Percentiles rank a stretch among this genome's conserved stretches.
Conservation (phyloP, 768 basidiomycete genomes). For the Suillus clintonianus region DNA sequence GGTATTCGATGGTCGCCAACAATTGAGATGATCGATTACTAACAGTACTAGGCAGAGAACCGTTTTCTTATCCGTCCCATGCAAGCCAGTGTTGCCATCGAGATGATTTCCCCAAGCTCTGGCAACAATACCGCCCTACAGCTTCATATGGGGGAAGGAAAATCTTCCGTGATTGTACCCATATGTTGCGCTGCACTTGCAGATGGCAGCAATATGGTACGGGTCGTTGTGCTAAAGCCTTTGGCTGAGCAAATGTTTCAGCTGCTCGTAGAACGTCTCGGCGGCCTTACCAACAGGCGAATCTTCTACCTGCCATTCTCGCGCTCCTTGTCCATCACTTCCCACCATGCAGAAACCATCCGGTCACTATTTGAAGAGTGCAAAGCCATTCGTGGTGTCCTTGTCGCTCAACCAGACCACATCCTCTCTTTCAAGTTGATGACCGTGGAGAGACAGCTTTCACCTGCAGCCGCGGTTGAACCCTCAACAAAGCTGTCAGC, state of each 20-base stretch:
- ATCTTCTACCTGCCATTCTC: constrained; percentile 35
- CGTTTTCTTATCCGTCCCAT: constrained; percentile 27
- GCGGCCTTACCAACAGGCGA: constrained; percentile 35
- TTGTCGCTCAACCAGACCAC: constrained; percentile 52
- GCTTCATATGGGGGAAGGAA: constrained; percentile 60
- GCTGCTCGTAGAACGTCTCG: constrained; percentile 29
- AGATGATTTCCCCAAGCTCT: constrained; percentile 33
- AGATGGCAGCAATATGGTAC: constrained; percentile 26
- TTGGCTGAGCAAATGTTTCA: constrained; percentile 33
- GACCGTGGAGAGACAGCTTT: constrained; percentile 30
- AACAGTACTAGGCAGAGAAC: constrained; percentile 25
- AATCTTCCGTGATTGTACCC: constrained; percentile 43
- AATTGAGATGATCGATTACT: background rate
- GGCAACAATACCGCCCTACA: constrained; percentile 42
- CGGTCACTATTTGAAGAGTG: constrained; percentile 29
- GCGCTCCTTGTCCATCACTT: constrained; percentile 17
- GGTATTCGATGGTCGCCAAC: constrained; percentile 4
- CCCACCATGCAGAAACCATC: constrained; percentile 20
- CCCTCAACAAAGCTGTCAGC: constrained; percentile 8
- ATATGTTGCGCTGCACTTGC: constrained; percentile 27
- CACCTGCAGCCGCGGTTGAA: constrained; percentile 2
- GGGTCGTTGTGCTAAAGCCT: constrained; percentile 36
- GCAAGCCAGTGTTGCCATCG: constrained; percentile 28
- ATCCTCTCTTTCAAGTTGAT: constrained; percentile 49
- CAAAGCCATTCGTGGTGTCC: constrained; percentile 36